These are phyloP conservation scores for Stachybotrys echinatus DNA, from an alignment of 2,329 filamentous ascomycete genomes.

Conservation along the genomic window DNA sequence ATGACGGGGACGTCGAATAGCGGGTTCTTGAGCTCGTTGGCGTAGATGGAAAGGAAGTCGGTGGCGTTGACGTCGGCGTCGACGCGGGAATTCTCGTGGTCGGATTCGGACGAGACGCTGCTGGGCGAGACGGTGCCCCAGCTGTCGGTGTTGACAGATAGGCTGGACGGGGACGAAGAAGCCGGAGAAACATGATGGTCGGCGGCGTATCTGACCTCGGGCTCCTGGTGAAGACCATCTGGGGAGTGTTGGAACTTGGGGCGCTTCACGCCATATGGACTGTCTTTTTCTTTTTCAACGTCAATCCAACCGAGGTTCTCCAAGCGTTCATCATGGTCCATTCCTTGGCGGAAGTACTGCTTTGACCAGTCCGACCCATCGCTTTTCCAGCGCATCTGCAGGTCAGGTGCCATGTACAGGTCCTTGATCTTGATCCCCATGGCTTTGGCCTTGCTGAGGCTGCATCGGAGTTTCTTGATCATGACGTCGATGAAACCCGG, in stretches of 20 bases:
- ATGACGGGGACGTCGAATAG: constrained; percentile 5
- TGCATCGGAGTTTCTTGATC: constrained; percentile 17
- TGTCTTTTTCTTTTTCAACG: too few species aligned
- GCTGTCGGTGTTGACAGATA: too few species aligned
- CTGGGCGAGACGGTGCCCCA: neutral
- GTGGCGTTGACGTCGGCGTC: constrained; percentile 6
- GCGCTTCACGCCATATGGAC: too few species aligned
- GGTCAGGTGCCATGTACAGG: constrained; percentile 15
- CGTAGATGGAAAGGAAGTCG: constrained; percentile 2
- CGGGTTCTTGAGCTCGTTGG: constrained; percentile 12
- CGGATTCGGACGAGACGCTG: neutral
- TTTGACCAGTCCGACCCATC: neutral
- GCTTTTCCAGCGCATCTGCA: constrained; percentile 22
- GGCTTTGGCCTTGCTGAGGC: constrained; percentile 15
- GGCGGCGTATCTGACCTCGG: too few species aligned
- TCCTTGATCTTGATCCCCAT: constrained; percentile 13
- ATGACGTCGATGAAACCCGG: constrained; percentile 13
- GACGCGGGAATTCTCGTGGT: neutral
- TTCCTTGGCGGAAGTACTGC: neutral
- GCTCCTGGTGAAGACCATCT: too few species aligned
- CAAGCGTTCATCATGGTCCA: constrained; percentile 1
- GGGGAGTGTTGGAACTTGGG: too few species aligned
- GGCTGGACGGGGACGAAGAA: too few species aligned
- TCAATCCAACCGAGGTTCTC: too few species aligned
- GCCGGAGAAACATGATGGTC: too few species aligned